A percentile compares a stretch with the other conserved stretches of the same genome.
Conservation (phyloP, 768 basidiomycete genomes). For the Hypholoma fasciculare region DNA sequence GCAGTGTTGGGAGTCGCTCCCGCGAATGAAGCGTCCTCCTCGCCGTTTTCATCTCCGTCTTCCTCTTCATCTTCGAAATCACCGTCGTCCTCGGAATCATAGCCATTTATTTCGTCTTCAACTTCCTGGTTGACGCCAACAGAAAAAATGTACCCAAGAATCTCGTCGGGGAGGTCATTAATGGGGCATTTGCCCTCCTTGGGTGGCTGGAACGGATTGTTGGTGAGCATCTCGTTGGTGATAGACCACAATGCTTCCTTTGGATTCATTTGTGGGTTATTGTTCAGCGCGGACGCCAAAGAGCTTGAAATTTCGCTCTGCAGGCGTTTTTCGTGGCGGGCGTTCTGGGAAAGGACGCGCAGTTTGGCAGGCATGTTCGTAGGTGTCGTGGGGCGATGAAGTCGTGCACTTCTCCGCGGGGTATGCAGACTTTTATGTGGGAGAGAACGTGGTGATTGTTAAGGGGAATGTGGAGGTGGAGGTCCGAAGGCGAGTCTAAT, state of each 20-base stretch:
- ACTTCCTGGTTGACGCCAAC: conserved; percentile 42
- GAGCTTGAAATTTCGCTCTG: conserved; percentile 24
- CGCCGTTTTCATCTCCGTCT: conserved; percentile 26
- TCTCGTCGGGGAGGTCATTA: conserved; percentile 54
- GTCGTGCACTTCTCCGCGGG: background rate
- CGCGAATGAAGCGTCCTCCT: conserved; percentile 23
- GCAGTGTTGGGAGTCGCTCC: background rate
- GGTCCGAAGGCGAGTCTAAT: conserved; percentile 10
- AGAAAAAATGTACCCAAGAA: conserved; percentile 56
- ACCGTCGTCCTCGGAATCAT: conserved; percentile 36
- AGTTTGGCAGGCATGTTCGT: conserved; percentile 23
- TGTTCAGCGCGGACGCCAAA: conserved; percentile 23
- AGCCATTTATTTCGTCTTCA: conserved; percentile 27
- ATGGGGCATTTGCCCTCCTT: conserved; percentile 44
- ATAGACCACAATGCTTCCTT: conserved; percentile 33
- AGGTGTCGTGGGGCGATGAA: background rate
- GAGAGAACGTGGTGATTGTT: background rate
- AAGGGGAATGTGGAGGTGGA: conserved; percentile 1
- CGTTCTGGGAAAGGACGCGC: conserved; percentile 18
- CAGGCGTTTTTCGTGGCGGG: conserved; percentile 20
- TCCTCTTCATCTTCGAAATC: conserved; percentile 35
- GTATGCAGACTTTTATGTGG: background rate
- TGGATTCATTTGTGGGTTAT: conserved; percentile 26
- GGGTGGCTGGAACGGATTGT: conserved; percentile 52
- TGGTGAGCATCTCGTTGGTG: conserved; percentile 34